Conservation (phyloP, 768 basidiomycete species). For the Pholiota conissans region DNA sequence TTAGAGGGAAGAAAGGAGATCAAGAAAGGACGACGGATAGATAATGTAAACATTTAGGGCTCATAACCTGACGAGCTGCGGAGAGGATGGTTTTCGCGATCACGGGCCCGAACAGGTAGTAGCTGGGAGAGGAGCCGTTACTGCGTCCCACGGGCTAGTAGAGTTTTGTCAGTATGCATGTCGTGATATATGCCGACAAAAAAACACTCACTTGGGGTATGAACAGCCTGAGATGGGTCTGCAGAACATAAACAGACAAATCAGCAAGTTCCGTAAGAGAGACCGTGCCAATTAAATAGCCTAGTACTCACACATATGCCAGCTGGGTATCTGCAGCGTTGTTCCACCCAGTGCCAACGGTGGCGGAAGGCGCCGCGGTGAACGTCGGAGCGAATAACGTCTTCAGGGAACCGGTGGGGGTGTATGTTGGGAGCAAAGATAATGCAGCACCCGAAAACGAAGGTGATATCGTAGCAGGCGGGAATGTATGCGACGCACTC, state of each 20-base stretch:
- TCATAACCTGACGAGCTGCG: background rate
- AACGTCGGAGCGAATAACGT: slow-evolving; percentile 66
- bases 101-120: slow-evolving; percentile 34
- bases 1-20: background rate
- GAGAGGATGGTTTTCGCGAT: background rate
- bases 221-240: slow-evolving; percentile 60
- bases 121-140: slow-evolving; percentile 45
- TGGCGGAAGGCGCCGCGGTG: slow-evolving; percentile 50
- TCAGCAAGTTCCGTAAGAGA: background rate
- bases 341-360: slow-evolving; percentile 75
- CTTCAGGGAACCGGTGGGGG: slow-evolving; percentile 63
- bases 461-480: slow-evolving; percentile 59
- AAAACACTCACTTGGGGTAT: slow-evolving; percentile 51
- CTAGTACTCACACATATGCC: slow-evolving; percentile 49
- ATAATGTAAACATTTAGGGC: background rate
- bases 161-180: slow-evolving; percentile 1
- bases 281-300: background rate
- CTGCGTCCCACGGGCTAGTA: slow-evolving; percentile 58
- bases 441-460: slow-evolving; percentile 53
- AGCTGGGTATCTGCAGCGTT: slow-evolving; percentile 62
- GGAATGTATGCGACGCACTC: slow-evolving; percentile 55
- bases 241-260: slow-evolving; percentile 5
- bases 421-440: slow-evolving; percentile 65
- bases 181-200: background rate
- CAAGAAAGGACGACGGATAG: background rate